Conservation (phyloP, 1,284 basidiomycete species). For the Malassezia caprae region DNA sequence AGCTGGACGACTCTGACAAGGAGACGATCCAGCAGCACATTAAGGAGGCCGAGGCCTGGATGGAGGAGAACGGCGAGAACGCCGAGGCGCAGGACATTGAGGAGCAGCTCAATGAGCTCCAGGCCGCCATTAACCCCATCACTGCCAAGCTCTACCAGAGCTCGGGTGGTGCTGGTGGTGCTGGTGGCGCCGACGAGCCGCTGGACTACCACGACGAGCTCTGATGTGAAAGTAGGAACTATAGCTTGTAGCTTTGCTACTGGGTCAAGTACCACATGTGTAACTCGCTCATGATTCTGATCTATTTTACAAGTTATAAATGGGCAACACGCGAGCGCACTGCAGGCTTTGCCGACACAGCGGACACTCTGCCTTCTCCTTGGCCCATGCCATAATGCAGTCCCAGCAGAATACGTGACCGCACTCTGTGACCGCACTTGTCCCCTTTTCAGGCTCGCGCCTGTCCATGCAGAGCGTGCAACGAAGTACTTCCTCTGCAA, state of each 20-base stretch:
- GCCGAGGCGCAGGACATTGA: slow-evolving; percentile 46
- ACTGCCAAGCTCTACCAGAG: slow-evolving; percentile 46
- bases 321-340: slow-evolving; percentile 30
- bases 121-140: slow-evolving; percentile 45
- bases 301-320: slow-evolving; percentile 21
- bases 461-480: slow-evolving; percentile 48
- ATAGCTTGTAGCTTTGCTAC: background rate
- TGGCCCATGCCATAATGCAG: slow-evolving; percentile 74
- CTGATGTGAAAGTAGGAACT: slow-evolving; percentile 17
- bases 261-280: background rate
- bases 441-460: slow-evolving; percentile 28
- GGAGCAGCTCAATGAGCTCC: slow-evolving; percentile 46
- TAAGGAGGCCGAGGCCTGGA: slow-evolving; percentile 46
- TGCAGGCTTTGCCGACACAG: slow-evolving; percentile 38
- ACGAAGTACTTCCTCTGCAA: slow-evolving; percentile 22
- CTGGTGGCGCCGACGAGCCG: slow-evolving; percentile 38
- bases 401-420: slow-evolving; percentile 90
- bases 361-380: slow-evolving; percentile 60
- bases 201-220: slow-evolving; percentile 47
- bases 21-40: slow-evolving; percentile 42
- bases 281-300: background rate
- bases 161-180: slow-evolving; percentile 15
- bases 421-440: slow-evolving; percentile 77
- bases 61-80: slow-evolving; percentile 44
- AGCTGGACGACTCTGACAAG: slow-evolving; percentile 48